phyloP scores from a whole-genome alignment of 192 early-diverging fungal genomes.

The Jimgerdemannia flammicorona region DNA sequence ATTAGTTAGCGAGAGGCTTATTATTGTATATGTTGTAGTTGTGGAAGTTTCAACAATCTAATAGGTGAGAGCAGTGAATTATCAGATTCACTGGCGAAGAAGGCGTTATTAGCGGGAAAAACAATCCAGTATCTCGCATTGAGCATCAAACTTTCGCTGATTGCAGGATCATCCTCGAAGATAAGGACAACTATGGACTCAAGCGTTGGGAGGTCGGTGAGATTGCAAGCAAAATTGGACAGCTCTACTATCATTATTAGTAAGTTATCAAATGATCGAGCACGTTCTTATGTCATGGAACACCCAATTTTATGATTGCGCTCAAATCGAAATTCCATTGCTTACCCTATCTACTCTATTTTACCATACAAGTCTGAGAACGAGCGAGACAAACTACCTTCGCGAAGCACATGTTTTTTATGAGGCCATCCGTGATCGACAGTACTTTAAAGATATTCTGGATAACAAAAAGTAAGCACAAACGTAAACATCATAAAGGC shows the following conservation, averaged over 20 bases:
- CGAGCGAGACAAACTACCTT: constrained; percentile 95
- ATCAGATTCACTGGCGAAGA: background rate
- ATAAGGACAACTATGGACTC: constrained; percentile 85
- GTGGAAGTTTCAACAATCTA: constrained; percentile 93
- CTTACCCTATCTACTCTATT: too few species aligned
- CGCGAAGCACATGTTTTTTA: constrained; percentile 95
- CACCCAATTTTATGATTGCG: constrained; percentile 28
- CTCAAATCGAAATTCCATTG: too few species aligned
- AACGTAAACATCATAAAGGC: background rate
- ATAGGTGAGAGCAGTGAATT: constrained; percentile 55
- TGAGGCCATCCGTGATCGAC: constrained; percentile 90
- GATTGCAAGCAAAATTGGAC: constrained; percentile 97
- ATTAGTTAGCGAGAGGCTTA: too few species aligned
- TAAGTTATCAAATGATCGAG: constrained; percentile 22
- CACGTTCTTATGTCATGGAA: constrained; percentile 43
- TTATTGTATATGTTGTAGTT: constrained; percentile 35
- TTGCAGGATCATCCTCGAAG: constrained; percentile 75
- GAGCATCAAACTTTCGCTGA: background rate
- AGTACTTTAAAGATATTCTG: constrained; percentile 93
- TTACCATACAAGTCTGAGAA: constrained; percentile 57
- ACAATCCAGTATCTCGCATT: background rate
- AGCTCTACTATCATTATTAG: constrained; percentile 82
- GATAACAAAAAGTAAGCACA: constrained; percentile 82
- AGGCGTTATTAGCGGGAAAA: background rate
- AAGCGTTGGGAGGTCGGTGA: constrained; percentile 99